These are phyloP conservation scores for Sarocladiaceae sp. DNA, from an alignment of 2,329 filamentous ascomycete species.

Conservation along the genomic window DNA sequence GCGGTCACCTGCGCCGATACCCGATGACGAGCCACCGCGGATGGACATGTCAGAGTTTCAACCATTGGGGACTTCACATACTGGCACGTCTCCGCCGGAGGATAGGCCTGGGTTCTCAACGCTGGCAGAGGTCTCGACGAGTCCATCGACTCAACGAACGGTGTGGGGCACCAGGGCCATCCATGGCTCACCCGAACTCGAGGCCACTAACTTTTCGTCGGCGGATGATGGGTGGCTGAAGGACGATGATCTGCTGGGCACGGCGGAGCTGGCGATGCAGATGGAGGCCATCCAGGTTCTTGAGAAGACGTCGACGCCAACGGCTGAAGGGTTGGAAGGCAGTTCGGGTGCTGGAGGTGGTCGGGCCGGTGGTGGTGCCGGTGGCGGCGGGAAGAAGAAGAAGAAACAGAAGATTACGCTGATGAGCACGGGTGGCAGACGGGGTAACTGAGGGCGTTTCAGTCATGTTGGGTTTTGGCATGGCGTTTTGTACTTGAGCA, in stretches of 20 bases:
- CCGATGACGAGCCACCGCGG: slow-evolving; percentile 19
- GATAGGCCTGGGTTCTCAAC: slow-evolving; percentile 57
- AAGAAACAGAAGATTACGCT: slow-evolving; percentile 68
- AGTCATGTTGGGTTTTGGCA: not conserved
- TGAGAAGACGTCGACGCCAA: slow-evolving; percentile 15
- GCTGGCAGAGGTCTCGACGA: slow-evolving; percentile 73
- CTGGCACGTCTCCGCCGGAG: slow-evolving; percentile 48
- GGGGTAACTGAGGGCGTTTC: slow-evolving; percentile 28
- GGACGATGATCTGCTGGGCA: slow-evolving; percentile 65
- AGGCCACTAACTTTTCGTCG: slow-evolving; percentile 23
- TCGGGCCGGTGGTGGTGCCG: slow-evolving; percentile 21
- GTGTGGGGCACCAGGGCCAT: slow-evolving; percentile 87
- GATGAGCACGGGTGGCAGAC: slow-evolving; percentile 60
- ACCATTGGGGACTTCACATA: slow-evolving; percentile 44
- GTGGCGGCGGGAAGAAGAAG: slow-evolving; percentile 52
- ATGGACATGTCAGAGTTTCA: slow-evolving; percentile 59
- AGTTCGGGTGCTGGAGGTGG: slow-evolving; percentile 14
- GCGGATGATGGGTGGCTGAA: slow-evolving; percentile 79
- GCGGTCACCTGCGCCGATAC: not conserved
- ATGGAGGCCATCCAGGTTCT: slow-evolving; percentile 47
- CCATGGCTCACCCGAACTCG: slow-evolving; percentile 47
- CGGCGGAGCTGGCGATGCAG: slow-evolving; percentile 54
- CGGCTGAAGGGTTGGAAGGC: slow-evolving; percentile 4
- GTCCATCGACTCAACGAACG: slow-evolving; percentile 68
- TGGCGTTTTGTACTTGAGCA: not conserved